Base-by-base conservation (phyloP, 192 early-diverging fungal species). In the Coemansia sp. region DNA sequence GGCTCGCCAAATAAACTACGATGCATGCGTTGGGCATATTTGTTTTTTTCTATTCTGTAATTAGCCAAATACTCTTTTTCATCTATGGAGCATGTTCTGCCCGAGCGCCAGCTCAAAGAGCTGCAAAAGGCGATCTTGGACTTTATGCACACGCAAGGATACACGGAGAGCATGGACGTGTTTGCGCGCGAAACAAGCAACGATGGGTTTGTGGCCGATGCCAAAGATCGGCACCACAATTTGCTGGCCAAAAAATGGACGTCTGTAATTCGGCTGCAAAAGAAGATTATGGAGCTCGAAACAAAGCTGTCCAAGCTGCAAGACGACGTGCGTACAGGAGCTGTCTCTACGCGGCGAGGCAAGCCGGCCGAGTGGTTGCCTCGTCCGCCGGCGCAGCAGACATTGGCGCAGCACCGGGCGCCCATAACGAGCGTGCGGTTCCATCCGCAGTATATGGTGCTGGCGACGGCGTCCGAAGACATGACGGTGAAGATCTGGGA, bases 221-320 rank as follows among this genome's bases (percentile, higher is more conserved):
- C 87, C 11, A 91, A 90, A 68, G 87, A 91, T 64, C 55, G 77
- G 5, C 72, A 80, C 64, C 77, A 80, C 68, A 73, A 80, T 62
- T 61, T 80, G 17, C 53, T 80, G 39, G 72, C 77, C n/a, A 74
- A 74, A 37, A 98, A 98, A 67, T 98, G 96, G 96, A 92, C 91
- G 11, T 93, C 92, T n/a, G 89, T 97, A 7, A 91, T 97, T 56
- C 83, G 96, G 8, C 75, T 96, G 62, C 94, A 97, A 65, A 93
- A 93, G 68, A 96, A 95, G 87, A 92, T 97, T 39, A 91, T 96
- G 88, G 95, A 97, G 45, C 85, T 97, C 26, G 95, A 98, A 77
- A 81, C 77, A 27, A 93, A 93, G 65, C 77, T 91, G 47, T 65
- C 89, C 29, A 85, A 88, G 29, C 84, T 94, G 76, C 86, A 90